These are phyloP conservation scores for Tolypocladium cylindrosporum DNA, from an alignment of 2,329 filamentous ascomycete species.

Conservation along the genomic window DNA sequence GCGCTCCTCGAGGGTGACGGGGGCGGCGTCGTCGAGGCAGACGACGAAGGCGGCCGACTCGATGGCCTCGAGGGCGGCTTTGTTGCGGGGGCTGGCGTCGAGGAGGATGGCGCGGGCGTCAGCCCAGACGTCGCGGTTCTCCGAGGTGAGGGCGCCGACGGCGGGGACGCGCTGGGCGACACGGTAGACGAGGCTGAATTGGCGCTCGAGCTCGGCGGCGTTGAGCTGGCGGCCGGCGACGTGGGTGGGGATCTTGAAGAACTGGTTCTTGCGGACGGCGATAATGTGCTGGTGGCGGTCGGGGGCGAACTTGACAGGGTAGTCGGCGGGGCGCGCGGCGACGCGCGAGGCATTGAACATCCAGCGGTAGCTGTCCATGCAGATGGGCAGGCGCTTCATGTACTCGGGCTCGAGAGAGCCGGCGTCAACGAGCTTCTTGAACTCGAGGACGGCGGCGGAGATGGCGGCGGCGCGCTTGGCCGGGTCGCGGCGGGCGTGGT, in stretches of 20 bases:
- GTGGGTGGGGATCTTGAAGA: conserved; percentile 85
- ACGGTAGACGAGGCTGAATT: conserved; percentile 79
- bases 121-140: conserved; percentile 90
- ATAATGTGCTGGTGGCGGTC: conserved; percentile 78
- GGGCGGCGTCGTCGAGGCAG: conserved; percentile 84
- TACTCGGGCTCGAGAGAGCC: conserved; percentile 89
- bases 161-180: conserved; percentile 60
- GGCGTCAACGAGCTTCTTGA: conserved; percentile 84
- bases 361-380: conserved; percentile 97
- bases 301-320: conserved; percentile 69
- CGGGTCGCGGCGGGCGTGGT: conserved; percentile 76
- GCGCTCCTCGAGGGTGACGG: conserved; percentile 90
- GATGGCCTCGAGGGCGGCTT: conserved; percentile 65
- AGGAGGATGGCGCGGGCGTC: conserved; percentile 71
- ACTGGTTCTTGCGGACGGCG: conserved; percentile 89
- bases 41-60: conserved; percentile 86
- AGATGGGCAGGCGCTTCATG: conserved; percentile 95
- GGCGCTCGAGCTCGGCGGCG: conserved; percentile 77
- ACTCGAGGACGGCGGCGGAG: conserved; percentile 74
- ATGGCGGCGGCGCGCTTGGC: conserved; percentile 90
- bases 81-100: conserved; percentile 68
- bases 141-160: conserved; percentile 76
- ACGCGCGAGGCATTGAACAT: conserved; percentile 97
- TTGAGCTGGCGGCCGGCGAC: conserved; percentile 77
- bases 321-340: conserved; percentile 70